Percentiles rank a stretch among this genome's conserved stretches.
Evolutionary conservation across 2,329 filamentous ascomycete species (phyloP).

Genomic region (Fusarium liriodendri): DNA sequence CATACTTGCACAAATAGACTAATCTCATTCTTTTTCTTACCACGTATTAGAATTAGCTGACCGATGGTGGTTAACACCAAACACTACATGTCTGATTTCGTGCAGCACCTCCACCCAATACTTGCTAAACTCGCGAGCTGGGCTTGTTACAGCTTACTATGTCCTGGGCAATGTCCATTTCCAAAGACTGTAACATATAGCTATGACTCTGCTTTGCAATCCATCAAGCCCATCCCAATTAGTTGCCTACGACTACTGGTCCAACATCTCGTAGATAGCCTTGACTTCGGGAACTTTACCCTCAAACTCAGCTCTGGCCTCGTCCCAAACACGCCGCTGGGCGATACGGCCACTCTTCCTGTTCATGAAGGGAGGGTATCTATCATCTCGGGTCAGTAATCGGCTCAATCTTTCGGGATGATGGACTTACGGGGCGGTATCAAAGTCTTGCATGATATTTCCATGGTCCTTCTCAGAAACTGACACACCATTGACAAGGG

Average conservation of each 20-base stretch:
- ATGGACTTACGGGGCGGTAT: constrained; percentile 46
- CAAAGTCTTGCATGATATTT: constrained; percentile 53
- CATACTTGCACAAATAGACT: not conserved
- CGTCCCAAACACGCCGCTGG: constrained; percentile 41
- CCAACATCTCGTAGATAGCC: constrained; percentile 36
- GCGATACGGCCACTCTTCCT: constrained; percentile 39
- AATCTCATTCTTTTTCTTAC: not conserved
- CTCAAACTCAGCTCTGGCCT: constrained; percentile 39
- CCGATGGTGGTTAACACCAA: not conserved
- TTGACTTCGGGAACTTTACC: constrained; percentile 40
- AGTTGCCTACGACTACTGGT: not conserved
- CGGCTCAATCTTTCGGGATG: not conserved
- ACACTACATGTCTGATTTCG: not conserved
- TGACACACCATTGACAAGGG: constrained; percentile 52
- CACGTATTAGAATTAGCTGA: not conserved
- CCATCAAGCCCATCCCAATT: not conserved
- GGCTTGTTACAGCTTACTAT: not conserved
- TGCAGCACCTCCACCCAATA: not conserved
- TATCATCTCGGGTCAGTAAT: constrained; percentile 19
- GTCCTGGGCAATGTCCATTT: not conserved
- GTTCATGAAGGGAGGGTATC: constrained; percentile 52
- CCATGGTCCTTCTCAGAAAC: constrained; percentile 46
- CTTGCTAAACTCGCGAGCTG: not conserved
- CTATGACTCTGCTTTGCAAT: not conserved
- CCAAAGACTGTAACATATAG: not conserved